Base-by-base conservation (phyloP, 495 filamentous ascomycete genomes). In the Lophiotrema nucula region DNA sequence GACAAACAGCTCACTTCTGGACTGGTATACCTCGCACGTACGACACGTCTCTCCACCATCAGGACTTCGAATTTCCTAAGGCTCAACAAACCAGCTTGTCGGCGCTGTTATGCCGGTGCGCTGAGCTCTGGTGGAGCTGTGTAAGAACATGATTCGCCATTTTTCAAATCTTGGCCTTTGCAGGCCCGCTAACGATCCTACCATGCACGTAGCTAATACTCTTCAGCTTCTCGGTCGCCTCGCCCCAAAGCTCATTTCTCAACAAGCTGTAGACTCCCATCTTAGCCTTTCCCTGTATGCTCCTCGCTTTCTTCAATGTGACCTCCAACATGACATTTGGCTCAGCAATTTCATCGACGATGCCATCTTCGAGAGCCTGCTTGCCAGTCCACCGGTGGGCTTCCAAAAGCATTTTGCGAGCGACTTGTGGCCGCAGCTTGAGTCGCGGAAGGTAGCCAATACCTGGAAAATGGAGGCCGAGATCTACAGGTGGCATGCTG, bases 191-290 rank as follows among this genome's bases (percentile, higher is more conserved):
- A n/a, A 65, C 60, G 38, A 49, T 24, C 53, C 69, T 70, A 23
- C 73, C 64, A 70, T 81, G 76, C 13, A 79, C 75, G 72, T 79
- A 79, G 56, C 76, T 78, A 42, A 81, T 79, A 26, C 66, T 51
- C 60, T 74, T 71, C 38, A 81, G 76, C 42, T 71, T 72, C 63
- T 72, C 67, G 42, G 69, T 71, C 28, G 77, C 77, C 25, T 81
- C 76, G 2, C 78, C 77, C 69, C 72, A 77, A 10, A 81, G 66
- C 65, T 81, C 78, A n/a, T 69, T 72, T 16, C 78, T 70, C 50
- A 80, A 58, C 37, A 72, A 53, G 3, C 68, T 70, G 65, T 79
- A 81, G 0, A 80, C 77, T 0, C 76, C 77, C 73, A 76, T 78
- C 66, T 75, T 76, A 2, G 74, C 73, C 68, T 76, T 80, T 8